These are phyloP conservation scores for Ascochyta pisi DNA, from an alignment of 2,329 filamentous ascomycete species.

Conservation along the genomic window DNA sequence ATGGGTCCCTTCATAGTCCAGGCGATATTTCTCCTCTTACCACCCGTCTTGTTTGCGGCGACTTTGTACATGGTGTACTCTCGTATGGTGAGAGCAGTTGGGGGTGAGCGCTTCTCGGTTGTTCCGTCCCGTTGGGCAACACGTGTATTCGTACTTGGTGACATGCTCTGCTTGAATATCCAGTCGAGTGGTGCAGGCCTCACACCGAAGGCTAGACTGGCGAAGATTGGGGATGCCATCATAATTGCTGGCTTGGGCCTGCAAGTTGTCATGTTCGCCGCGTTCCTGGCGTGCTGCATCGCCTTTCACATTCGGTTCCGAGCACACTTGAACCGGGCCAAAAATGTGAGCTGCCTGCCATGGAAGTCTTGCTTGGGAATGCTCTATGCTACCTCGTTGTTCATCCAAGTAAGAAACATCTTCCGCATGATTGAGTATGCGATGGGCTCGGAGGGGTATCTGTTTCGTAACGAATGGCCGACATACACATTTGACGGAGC, in stretches of 20 bases:
- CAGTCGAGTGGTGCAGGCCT: too few relatives aligned
- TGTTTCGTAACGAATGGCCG: too few relatives aligned
- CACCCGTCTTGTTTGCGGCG: slow-evolving; percentile 53
- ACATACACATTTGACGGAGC: too few relatives aligned
- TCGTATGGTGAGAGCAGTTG: slow-evolving; percentile 45
- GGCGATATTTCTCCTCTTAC: slow-evolving; percentile 49
- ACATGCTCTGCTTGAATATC: too few relatives aligned
- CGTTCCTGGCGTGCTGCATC: slow-evolving; percentile 58
- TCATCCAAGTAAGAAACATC: too few relatives aligned
- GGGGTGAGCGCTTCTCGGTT: slow-evolving; percentile 50
- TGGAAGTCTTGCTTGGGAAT: too few relatives aligned
- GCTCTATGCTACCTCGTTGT: too few relatives aligned
- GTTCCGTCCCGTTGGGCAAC: slow-evolving; percentile 56
- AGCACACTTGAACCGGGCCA: slow-evolving; percentile 21
- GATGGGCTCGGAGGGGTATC: too few relatives aligned
- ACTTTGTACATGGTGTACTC: slow-evolving; percentile 54
- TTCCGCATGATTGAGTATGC: too few relatives aligned
- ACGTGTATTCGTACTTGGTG: slow-evolving; percentile 56
- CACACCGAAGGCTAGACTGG: slow-evolving; percentile 22
- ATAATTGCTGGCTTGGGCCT: slow-evolving; percentile 62
- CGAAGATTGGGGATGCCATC: slow-evolving; percentile 36
- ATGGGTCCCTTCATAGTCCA: slow-evolving; percentile 49
- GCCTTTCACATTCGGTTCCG: slow-evolving; percentile 57
- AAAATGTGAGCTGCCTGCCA: too few relatives aligned
- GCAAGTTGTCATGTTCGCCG: slow-evolving; percentile 64